These are phyloP conservation scores for Nakazawaea ernobii DNA, from an alignment of 805 yeast genomes.

Conservation along the genomic window DNA sequence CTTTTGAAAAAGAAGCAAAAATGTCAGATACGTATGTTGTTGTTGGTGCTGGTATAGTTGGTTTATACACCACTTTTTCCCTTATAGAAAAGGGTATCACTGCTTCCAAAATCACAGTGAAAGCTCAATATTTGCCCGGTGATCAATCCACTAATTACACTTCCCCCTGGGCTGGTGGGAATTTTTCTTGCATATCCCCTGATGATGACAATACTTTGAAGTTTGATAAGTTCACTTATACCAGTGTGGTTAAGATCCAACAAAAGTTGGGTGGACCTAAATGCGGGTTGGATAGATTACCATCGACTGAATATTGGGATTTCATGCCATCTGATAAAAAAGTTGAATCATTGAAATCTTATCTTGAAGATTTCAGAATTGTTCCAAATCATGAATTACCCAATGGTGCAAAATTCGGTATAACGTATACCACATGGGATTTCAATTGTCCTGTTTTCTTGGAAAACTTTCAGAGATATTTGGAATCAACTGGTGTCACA, in stretches of 20 bases:
- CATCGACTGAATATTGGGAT: conserved; percentile 61
- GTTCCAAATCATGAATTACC: conserved; percentile 38
- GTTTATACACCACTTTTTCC: conserved; percentile 55
- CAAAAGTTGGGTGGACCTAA: conserved; percentile 38
- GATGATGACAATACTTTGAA: conserved; percentile 42
- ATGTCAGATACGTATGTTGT: conserved; percentile 9
- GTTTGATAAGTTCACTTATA: conserved; percentile 55
- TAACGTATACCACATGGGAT: conserved; percentile 55
- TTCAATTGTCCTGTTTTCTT: conserved; percentile 68
- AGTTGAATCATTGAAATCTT: conserved; percentile 39
- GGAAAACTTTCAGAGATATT: conserved; percentile 36
- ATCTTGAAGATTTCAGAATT: conserved; percentile 40
- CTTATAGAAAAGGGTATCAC: conserved; percentile 35
- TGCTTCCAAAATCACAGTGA: conserved; percentile 42
- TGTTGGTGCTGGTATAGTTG: conserved; percentile 55
- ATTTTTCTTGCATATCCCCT: conserved; percentile 56
- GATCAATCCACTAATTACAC: conserved; percentile 71
- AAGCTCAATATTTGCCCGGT: conserved; percentile 71
- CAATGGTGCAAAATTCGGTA: conserved; percentile 49
- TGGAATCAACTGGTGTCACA: conserved; percentile 43
- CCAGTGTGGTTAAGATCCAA: conserved; percentile 38
- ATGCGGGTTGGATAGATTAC: conserved; percentile 48
- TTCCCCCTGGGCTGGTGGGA: conserved; percentile 78
- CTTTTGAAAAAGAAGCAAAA: too few relatives aligned
- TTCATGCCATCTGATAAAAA: conserved; percentile 38